Conservation (phyloP, 805 yeast species). For the Candida maesae region DNA sequence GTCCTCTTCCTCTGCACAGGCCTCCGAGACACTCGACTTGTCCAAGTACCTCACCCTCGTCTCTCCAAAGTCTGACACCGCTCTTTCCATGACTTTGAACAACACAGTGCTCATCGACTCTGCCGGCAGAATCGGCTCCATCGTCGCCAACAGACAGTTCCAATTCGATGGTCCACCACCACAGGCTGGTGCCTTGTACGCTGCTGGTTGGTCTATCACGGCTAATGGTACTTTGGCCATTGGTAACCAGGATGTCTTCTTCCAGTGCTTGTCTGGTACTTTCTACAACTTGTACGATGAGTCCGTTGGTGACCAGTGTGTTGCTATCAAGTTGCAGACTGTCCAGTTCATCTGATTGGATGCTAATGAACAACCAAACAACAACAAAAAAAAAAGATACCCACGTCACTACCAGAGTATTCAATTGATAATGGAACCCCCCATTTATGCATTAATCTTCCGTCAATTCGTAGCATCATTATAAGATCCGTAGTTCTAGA, state of each 20-base stretch:
- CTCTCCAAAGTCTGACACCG: constrained; percentile 43
- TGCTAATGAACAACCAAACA: too few species aligned
- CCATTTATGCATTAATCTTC: too few species aligned
- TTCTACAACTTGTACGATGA: constrained; percentile 78
- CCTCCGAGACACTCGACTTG: constrained; percentile 9
- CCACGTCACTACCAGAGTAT: too few species aligned
- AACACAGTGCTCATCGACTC: constrained; percentile 51
- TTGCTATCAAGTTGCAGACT: constrained; percentile 53
- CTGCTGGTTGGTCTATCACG: constrained; percentile 59
- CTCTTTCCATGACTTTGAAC: constrained; percentile 54
- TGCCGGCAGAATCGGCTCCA: constrained; percentile 68
- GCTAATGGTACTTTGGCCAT: constrained; percentile 59
- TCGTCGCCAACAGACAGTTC: constrained; percentile 81
- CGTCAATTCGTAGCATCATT: too few species aligned
- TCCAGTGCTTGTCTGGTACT: constrained; percentile 70
- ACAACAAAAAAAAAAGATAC: too few species aligned
- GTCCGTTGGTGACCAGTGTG: constrained; percentile 57
- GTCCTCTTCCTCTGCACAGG: constrained; percentile 6
- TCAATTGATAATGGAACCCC: too few species aligned
- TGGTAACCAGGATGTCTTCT: constrained; percentile 58
- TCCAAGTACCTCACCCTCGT: constrained; percentile 12
- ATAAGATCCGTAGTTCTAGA: too few species aligned
- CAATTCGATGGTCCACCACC: constrained; percentile 87
- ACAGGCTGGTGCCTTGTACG: constrained; percentile 71
- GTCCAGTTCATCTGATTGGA: constrained; percentile 47